Base-by-base conservation (phyloP, 1,284 basidiomycete genomes). In the Takashimella tepidaria region DNA sequence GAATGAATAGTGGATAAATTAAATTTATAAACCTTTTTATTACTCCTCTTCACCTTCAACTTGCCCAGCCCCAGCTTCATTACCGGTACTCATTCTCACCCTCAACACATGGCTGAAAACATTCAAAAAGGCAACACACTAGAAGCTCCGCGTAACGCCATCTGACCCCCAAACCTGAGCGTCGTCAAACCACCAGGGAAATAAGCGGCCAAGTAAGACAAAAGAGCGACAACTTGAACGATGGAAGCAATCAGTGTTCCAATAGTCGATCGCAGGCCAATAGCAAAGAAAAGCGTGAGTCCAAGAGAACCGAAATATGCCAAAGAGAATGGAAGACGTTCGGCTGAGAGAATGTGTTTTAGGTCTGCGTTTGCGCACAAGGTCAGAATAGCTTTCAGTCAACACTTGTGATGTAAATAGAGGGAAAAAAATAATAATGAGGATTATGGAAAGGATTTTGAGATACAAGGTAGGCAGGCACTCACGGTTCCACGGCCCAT, bases 161-260 rank as follows among this genome's bases (percentile, higher is more conserved):
- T 82, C 57, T 87, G 85, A 16, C 85, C 84, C 12, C 90, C 90
- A 65, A 92, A 84, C 24, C 88, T 82, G 31, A 93, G 79, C 0
- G 91, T 92, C 58, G 74, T 75, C 20, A 73, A 60, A 4, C 77
- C 91, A 11, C 91, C 91, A 3, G 91, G 90, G 76, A 93, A 95
- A 75, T 95, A 96, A 0, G 91, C 90, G 16, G 89, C 79, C 8
- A 96, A 81, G 67, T 96, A 97, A 12, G 86, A 82, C 10, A 95
- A 77, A 8, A 97, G 82, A 0, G 91, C 85, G 43, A 87, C 77
- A 41, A 93, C 83, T 74, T 91, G 88, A 4, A 93, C 78, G 45
- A 86, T 81, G 4, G 87, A 90, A 31, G 83, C 83, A 53, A 95
- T 71, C 19, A 96, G 76, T 0, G 89, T 92, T 22, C 89, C 89